Base-by-base conservation (phyloP, 352 stramenopile species). In the Phytopythium delawarense region DNA sequence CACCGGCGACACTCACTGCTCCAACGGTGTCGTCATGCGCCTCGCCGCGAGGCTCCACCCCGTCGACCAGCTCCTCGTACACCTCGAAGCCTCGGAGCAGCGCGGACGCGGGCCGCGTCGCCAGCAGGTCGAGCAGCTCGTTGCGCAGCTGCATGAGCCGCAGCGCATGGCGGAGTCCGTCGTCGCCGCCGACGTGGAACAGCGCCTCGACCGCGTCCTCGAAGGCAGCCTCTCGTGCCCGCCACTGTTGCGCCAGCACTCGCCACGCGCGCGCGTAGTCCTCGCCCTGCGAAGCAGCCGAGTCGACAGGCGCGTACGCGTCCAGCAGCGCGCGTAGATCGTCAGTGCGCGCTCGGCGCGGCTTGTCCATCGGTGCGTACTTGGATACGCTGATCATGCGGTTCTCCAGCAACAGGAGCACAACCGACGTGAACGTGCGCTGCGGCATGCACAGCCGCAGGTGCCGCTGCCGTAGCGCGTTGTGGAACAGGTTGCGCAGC, bases 401-500 rank as follows among this genome's bases (percentile, higher is more conserved):
- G 61, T 86, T 89, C 37, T 74, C 76, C 40, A 91, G 58, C 21
- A 91, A 63, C 54, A 87, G 59, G 49, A 91, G 62, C 60, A 86
- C 73, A 5, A 89, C 76, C 0, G 81, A 89, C 18, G 73, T 76
- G 49, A 91, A 91, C 42, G 88, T 78, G 1, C 78, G 80, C 61
- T 75, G 37, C 11, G 82, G 78, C 82, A 91, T 89, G 9, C 74
- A 62, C 7, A 72, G 37, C 42, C 80, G 71, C 20, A 89, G 52
- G 11, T 74, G 59, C 6, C 82, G 76, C 65, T 91, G 82, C 25
- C 74, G 74, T 21, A 91, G 65, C 32, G 78, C 75, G 44, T 91
- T 89, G 63, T 84, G 68, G 56, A 89, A 91, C 15, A 91, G 75
- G 58, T 88, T 89, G 25, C 57, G 55, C 20, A 91, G 67, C 44